Conservation (phyloP, 2,329 filamentous ascomycete species). For the Neofusicoccum sp. region DNA sequence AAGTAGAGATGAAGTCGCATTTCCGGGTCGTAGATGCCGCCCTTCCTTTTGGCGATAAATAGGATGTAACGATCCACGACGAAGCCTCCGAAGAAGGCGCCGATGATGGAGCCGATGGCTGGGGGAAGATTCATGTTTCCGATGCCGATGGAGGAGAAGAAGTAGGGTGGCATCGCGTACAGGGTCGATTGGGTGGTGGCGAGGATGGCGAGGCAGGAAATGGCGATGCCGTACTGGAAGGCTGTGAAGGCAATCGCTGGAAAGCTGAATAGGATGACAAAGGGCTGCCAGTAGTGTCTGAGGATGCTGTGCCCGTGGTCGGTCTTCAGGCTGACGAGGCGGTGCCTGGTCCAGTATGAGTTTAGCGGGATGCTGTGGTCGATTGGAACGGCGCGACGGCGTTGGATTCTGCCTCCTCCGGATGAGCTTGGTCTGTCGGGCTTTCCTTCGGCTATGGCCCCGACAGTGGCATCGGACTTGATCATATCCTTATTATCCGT, state of each 20-base stretch:
- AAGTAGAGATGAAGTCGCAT: slow-evolving; percentile 47
- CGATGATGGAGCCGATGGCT: slow-evolving; percentile 20
- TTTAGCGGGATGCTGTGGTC: slow-evolving; percentile 39
- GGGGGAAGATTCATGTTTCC: slow-evolving; percentile 38
- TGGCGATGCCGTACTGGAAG: slow-evolving; percentile 42
- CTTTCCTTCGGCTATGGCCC: not conserved
- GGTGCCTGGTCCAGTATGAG: slow-evolving; percentile 37
- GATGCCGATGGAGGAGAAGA: slow-evolving; percentile 41
- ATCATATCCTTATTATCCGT: not conserved
- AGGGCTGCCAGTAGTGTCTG: slow-evolving; percentile 41
- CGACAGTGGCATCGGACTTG: not conserved
- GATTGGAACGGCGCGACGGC: slow-evolving; percentile 30
- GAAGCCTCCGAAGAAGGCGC: not conserved
- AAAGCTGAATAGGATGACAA: slow-evolving; percentile 48
- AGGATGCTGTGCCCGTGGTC: slow-evolving; percentile 32
- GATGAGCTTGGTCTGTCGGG: not conserved
- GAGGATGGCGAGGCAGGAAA: slow-evolving; percentile 47
- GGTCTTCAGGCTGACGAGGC: slow-evolving; percentile 35
- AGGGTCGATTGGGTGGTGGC: slow-evolving; percentile 45
- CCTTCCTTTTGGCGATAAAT: slow-evolving; percentile 36
- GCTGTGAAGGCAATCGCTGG: slow-evolving; percentile 45
- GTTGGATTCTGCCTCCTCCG: slow-evolving; percentile 21
- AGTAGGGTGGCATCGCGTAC: slow-evolving; percentile 35
- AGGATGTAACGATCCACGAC: slow-evolving; percentile 4
- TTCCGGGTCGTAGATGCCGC: slow-evolving; percentile 49